A percentile compares a stretch with the other conserved stretches of the same genome.
Evolutionary conservation across 1,284 basidiomycete species (phyloP).

Genomic region (Sporisorium exsertum): DNA sequence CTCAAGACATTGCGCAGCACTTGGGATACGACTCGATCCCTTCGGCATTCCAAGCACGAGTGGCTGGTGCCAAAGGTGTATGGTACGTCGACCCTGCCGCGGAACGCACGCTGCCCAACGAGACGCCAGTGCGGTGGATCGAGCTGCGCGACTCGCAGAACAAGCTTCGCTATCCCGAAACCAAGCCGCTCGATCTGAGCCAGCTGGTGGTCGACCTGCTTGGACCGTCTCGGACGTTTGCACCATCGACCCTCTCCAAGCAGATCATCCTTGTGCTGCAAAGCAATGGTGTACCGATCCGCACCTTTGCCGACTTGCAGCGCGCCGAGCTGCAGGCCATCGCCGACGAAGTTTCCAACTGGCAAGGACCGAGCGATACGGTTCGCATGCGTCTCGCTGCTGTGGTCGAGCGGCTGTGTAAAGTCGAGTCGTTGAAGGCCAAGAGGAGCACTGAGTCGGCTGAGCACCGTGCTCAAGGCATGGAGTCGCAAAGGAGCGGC

Average conservation of each 20-base stretch:
- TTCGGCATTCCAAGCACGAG: constrained; percentile 58
- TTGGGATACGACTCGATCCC: constrained; percentile 20
- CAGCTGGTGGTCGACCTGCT: constrained; percentile 40
- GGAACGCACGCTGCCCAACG: constrained; percentile 4
- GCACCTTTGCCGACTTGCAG: constrained; percentile 30
- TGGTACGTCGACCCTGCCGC: constrained; percentile 42
- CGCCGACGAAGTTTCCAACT: constrained; percentile 26
- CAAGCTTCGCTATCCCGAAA: constrained; percentile 49
- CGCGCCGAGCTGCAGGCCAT: constrained; percentile 24
- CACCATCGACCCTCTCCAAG: constrained; percentile 49
- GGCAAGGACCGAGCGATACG: constrained; percentile 18
- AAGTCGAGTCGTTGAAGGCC: constrained; percentile 17
- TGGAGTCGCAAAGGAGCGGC: constrained; percentile 2
- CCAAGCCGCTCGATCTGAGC: constrained; percentile 23
- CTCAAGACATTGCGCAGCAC: constrained; percentile 23
- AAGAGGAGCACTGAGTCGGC: constrained; percentile 37
- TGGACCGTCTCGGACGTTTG: constrained; percentile 19
- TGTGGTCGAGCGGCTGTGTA: constrained; percentile 23
- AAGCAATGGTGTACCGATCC: constrained; percentile 33
- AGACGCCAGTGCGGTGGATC: constrained; percentile 31
- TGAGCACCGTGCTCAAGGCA: constrained; percentile 39
- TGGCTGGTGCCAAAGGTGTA: constrained; percentile 62
- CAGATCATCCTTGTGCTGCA: constrained; percentile 46
- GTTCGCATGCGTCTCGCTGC: constrained; percentile 23
- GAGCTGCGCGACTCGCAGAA: constrained; percentile 59